Conservation (phyloP, 2,329 filamentous ascomycete genomes). For the Dactylellina leptospora region DNA sequence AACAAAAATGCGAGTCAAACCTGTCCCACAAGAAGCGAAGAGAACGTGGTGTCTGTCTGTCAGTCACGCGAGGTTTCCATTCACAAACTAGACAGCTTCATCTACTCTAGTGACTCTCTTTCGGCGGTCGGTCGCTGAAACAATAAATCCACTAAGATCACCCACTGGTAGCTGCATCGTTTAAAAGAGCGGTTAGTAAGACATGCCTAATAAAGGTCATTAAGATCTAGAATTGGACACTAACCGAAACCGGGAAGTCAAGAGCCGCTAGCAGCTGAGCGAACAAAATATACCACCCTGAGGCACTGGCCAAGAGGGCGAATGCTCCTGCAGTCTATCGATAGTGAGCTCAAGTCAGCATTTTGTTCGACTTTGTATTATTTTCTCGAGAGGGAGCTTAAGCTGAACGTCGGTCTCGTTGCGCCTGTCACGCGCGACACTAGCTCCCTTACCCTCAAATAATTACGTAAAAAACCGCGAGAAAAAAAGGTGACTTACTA, state of each 20-base stretch:
- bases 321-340: slow-evolving; percentile 32
- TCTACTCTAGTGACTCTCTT: slow-evolving; percentile 20
- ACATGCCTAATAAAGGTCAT: slow-evolving; percentile 1
- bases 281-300: slow-evolving; percentile 49
- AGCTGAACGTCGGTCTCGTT: neutral
- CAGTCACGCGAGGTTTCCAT: no score
- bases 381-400: neutral
- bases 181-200: slow-evolving; percentile 35
- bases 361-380: neutral
- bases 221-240: slow-evolving; percentile 9
- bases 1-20: no score
- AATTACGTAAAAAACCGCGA: slow-evolving; percentile 19
- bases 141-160: slow-evolving; percentile 41
- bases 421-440: neutral
- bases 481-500: slow-evolving; percentile 24
- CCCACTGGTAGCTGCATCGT: slow-evolving; percentile 43
- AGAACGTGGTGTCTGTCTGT: no score
- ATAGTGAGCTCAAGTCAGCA: neutral
- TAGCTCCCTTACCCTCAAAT: neutral
- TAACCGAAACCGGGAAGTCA: slow-evolving; percentile 49
- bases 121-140: slow-evolving; percentile 34
- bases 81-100: slow-evolving; percentile 29
- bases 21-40: no score
- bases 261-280: slow-evolving; percentile 45
- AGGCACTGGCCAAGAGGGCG: slow-evolving; percentile 23